A percentile compares a stretch with the other conserved stretches of the same genome.
phyloP scores from a whole-genome alignment of 805 yeast genomes.

The Candida railenensis region DNA sequence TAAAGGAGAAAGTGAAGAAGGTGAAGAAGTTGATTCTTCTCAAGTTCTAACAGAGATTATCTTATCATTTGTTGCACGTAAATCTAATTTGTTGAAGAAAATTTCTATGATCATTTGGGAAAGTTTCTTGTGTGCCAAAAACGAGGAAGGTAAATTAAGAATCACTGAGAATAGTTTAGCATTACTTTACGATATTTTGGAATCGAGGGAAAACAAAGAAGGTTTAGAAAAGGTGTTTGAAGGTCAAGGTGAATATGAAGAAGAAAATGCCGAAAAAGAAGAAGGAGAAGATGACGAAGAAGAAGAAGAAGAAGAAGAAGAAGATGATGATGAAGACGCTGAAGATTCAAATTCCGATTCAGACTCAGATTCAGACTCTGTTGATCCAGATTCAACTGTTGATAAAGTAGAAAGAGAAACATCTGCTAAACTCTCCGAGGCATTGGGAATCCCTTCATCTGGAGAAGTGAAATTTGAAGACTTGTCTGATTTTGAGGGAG shows the following conservation, averaged over 20 bases:
- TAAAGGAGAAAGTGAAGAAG: slow-evolving; percentile 30
- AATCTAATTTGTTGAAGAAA: slow-evolving; percentile 36
- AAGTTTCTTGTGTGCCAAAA: slow-evolving; percentile 31
- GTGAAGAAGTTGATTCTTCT: slow-evolving; percentile 31
- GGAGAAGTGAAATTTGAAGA: slow-evolving; percentile 48
- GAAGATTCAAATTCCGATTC: slow-evolving; percentile 15
- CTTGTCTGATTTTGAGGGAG: slow-evolving; percentile 37
- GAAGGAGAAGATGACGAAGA: slow-evolving; percentile 29
- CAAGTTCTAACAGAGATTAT: slow-evolving; percentile 41
- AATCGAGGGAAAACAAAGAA: slow-evolving; percentile 70
- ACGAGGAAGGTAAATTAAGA: slow-evolving; percentile 24
- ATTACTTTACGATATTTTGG: slow-evolving; percentile 35
- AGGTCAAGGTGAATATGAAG: slow-evolving; percentile 42
- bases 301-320: slow-evolving; percentile 22
- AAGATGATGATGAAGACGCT: slow-evolving; percentile 21
- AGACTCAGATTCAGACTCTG: slow-evolving; percentile 13
- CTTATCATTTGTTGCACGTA: slow-evolving; percentile 44
- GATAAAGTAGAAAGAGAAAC: slow-evolving; percentile 42
- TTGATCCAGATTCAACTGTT: slow-evolving; percentile 8
- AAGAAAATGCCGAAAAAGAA: slow-evolving; percentile 23
- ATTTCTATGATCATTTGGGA: slow-evolving; percentile 42
- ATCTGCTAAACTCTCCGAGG: slow-evolving; percentile 65
- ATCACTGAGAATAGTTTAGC: slow-evolving; percentile 32
- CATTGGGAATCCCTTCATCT: slow-evolving; percentile 59
- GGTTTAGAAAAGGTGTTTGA: slow-evolving; percentile 80